These are phyloP conservation scores for Esteya vermicola DNA, from an alignment of 2,329 filamentous ascomycete species.

Conservation along the genomic window DNA sequence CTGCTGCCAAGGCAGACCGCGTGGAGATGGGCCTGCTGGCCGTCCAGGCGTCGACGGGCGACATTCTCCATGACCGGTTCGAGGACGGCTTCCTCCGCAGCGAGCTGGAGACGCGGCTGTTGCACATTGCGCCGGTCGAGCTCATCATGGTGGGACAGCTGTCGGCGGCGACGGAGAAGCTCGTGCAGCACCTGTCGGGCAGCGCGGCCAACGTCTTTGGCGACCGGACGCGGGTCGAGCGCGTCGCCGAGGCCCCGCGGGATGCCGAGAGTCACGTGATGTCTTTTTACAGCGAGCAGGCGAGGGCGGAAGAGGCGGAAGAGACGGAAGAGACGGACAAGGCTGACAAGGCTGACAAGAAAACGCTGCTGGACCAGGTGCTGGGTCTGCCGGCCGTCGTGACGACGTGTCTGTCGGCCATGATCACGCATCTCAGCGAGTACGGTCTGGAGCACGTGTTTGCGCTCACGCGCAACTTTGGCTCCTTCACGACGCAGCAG, in stretches of 20 bases:
- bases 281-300: conserved; percentile 55
- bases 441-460: conserved; percentile 94
- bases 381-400: conserved; percentile 73
- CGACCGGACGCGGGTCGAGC: conserved; percentile 75
- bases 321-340: conserved; percentile 23
- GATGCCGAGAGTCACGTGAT: conserved; percentile 79
- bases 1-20: conserved; percentile 62
- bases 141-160: conserved; percentile 85
- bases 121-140: conserved; percentile 93
- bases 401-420: conserved; percentile 83
- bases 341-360: conserved; percentile 21
- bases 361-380: conserved; percentile 66
- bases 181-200: conserved; percentile 77
- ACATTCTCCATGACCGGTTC: conserved; percentile 91
- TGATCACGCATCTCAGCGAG: conserved; percentile 86
- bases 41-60: conserved; percentile 88
- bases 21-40: conserved; percentile 85
- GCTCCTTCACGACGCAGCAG: conserved; percentile 83
- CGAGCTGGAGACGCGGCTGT: conserved; percentile 85
- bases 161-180: conserved; percentile 81
- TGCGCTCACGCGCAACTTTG: conserved; percentile 90
- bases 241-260: conserved; percentile 62
- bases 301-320: conserved; percentile 49
- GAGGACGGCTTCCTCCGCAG: conserved; percentile 96
- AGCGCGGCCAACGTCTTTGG: conserved; percentile 87